Conservation (phyloP, 768 basidiomycete species). For the Postia placenta region DNA sequence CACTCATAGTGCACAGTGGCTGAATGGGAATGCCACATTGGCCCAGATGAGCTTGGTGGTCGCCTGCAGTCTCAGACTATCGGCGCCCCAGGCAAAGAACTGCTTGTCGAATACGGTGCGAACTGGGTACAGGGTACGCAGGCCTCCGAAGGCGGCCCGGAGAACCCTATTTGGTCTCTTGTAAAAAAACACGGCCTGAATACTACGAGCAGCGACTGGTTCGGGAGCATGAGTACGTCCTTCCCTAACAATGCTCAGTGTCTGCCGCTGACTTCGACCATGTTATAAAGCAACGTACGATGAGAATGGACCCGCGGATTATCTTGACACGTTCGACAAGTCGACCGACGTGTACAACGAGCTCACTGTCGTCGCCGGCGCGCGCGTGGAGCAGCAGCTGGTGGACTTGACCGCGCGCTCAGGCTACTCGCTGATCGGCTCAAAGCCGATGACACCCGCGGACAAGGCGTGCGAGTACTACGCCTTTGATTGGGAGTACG, state of each 20-base stretch:
- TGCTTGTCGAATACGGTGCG: constrained; percentile 35
- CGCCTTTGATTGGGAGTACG: constrained; percentile 41
- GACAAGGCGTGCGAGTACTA: constrained; percentile 54
- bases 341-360: constrained; percentile 32
- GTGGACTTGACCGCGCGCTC: constrained; percentile 46
- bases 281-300: constrained; percentile 43
- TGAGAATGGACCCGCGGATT: constrained; percentile 39
- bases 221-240: constrained; percentile 20
- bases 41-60: constrained; percentile 42
- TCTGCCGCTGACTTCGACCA: constrained; percentile 25
- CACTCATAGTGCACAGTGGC: neutral
- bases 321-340: constrained; percentile 34
- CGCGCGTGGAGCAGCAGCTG: constrained; percentile 30
- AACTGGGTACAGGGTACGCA: constrained; percentile 39
- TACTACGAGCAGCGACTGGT: constrained; percentile 33
- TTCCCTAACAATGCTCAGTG: no score
- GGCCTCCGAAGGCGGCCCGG: constrained; percentile 33
- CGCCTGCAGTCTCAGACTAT: constrained; percentile 41
- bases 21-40: neutral
- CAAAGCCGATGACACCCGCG: constrained; percentile 37
- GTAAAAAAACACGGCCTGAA: constrained; percentile 44
- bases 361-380: constrained; percentile 36
- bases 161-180: constrained; percentile 52
- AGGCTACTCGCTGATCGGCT: constrained; percentile 42
- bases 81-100: constrained; percentile 29